Percentiles rank a stretch among this genome's conserved stretches.
Evolutionary conservation across 2,329 filamentous ascomycete genomes (phyloP).

Genomic region (Magnaporthiopsis incrustans): DNA sequence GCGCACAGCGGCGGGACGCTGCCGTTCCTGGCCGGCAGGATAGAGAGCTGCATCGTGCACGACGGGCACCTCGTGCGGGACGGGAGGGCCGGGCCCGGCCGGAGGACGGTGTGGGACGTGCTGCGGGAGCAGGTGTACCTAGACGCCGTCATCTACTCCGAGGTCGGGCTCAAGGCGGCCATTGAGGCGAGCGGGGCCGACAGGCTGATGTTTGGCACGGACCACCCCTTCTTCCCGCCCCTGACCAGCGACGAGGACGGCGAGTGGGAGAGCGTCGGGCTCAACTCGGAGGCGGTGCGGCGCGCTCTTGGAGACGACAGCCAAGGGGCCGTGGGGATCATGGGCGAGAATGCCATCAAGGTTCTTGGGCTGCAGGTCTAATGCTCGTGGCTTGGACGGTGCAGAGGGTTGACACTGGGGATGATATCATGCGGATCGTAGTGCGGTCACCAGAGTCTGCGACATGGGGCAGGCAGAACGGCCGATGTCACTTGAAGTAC

Average conservation of each 20-base stretch:
- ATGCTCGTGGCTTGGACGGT: neutral
- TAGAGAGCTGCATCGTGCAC: slow-evolving; percentile 81
- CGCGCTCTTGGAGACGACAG: slow-evolving; percentile 13
- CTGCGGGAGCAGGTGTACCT: slow-evolving; percentile 72
- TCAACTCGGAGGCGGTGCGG: slow-evolving; percentile 40
- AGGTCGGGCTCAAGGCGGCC: slow-evolving; percentile 64
- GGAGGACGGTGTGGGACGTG: slow-evolving; percentile 47
- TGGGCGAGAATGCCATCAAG: slow-evolving; percentile 16
- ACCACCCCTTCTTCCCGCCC: slow-evolving; percentile 81
- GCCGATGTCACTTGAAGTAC: neutral
- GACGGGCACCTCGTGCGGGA: slow-evolving; percentile 65
- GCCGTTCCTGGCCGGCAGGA: slow-evolving; percentile 79
- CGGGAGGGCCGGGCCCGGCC: slow-evolving; percentile 38
- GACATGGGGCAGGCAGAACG: too few species aligned
- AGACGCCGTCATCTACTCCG: slow-evolving; percentile 78
- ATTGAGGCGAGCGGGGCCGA: slow-evolving; percentile 54
- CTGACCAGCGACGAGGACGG: slow-evolving; percentile 52
- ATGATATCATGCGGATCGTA: neutral
- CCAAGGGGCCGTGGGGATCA: slow-evolving; percentile 10
- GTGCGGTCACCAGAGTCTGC: neutral
- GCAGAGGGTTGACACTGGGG: neutral
- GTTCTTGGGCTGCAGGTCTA: slow-evolving; percentile 12
- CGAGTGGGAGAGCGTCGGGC: slow-evolving; percentile 61
- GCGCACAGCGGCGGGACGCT: slow-evolving; percentile 85
- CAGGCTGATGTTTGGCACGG: slow-evolving; percentile 71